A percentile compares a stretch with the other conserved stretches of the same genome.
Conservation (phyloP, 1,284 basidiomycete species). For the Puccinia novopanici region DNA sequence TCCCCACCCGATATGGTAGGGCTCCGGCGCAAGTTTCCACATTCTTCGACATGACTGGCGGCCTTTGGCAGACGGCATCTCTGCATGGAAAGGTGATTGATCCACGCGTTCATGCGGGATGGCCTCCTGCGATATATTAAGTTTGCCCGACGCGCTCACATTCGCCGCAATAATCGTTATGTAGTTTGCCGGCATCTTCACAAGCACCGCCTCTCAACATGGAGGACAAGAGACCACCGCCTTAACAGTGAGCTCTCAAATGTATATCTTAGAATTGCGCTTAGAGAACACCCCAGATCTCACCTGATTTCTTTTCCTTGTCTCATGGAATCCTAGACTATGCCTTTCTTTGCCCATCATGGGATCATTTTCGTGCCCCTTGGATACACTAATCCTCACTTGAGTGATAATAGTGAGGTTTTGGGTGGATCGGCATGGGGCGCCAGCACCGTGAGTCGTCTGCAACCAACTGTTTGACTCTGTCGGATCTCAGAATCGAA, state of each 20-base stretch:
- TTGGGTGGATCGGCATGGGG: conserved; percentile 61
- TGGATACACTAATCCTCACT: conserved; percentile 69
- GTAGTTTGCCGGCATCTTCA: conserved; percentile 46
- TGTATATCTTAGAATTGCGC: conserved; percentile 50
- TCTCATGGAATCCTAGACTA: conserved; percentile 61
- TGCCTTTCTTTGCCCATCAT: conserved; percentile 79
- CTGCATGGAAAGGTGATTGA: conserved; percentile 77
- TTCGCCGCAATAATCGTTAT: too few relatives aligned
- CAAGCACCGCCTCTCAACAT: conserved; percentile 45
- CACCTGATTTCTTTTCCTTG: background rate
- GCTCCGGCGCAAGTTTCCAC: conserved; percentile 53
- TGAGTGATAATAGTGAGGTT: conserved; percentile 70
- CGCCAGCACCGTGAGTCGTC: conserved; percentile 63
- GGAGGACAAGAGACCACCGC: conserved; percentile 55
- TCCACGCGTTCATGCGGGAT: conserved; percentile 61
- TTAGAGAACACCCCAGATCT: conserved; percentile 40
- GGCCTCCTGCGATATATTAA: conserved; percentile 62
- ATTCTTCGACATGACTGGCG: conserved; percentile 74
- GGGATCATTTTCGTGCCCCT: conserved; percentile 70
- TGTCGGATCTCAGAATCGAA: too few relatives aligned
- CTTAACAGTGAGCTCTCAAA: conserved; percentile 11
- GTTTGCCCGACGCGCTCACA: too few relatives aligned
- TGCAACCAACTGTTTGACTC: too few relatives aligned
- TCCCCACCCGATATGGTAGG: conserved; percentile 69
- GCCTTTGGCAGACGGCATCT: conserved; percentile 70